A percentile compares a stretch with the other conserved stretches of the same genome.
These are phyloP conservation scores for Omphalea diandra DNA, from an alignment of 441 rosid species.

Conservation along the genomic window DNA sequence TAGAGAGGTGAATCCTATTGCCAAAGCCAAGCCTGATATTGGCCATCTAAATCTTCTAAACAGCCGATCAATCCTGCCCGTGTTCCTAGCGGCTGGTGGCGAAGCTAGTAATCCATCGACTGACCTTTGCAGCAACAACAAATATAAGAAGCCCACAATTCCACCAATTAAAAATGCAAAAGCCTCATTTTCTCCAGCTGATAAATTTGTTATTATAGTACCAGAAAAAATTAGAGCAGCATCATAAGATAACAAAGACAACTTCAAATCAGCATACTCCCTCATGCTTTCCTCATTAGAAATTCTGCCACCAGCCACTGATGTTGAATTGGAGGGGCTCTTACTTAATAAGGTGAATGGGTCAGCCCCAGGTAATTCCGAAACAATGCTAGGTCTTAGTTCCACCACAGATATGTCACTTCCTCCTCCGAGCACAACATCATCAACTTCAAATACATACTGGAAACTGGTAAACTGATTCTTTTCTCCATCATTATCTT, in stretches of 20 bases:
- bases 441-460: slow-evolving; percentile 66
- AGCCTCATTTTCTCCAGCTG: slow-evolving; percentile 47
- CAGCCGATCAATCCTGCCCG: slow-evolving; percentile 19
- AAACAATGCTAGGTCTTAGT: slow-evolving; percentile 47
- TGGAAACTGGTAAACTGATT: slow-evolving; percentile 29
- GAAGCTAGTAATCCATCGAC: slow-evolving; percentile 62
- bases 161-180: slow-evolving; percentile 77
- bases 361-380: slow-evolving; percentile 42
- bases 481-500: slow-evolving; percentile 25
- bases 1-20: slow-evolving; percentile 40
- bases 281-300: slow-evolving; percentile 79
- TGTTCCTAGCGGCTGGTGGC: slow-evolving; percentile 30
- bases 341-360: slow-evolving; percentile 27
- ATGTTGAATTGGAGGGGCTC: slow-evolving; percentile 28
- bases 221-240: slow-evolving; percentile 52
- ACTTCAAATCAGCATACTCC: slow-evolving; percentile 73
- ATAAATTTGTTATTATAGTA: slow-evolving; percentile 39
- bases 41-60: slow-evolving; percentile 45
- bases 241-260: slow-evolving; percentile 73
- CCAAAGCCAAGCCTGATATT: slow-evolving; percentile 43
- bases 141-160: slow-evolving; percentile 57
- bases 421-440: slow-evolving; percentile 69
- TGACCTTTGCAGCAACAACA: slow-evolving; percentile 67
- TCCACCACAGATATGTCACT: slow-evolving; percentile 62
- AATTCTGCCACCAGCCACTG: slow-evolving; percentile 19